Evolutionary conservation across 2,329 filamentous ascomycete species (phyloP).

Genomic region (Akanthomyces lecanii): DNA sequence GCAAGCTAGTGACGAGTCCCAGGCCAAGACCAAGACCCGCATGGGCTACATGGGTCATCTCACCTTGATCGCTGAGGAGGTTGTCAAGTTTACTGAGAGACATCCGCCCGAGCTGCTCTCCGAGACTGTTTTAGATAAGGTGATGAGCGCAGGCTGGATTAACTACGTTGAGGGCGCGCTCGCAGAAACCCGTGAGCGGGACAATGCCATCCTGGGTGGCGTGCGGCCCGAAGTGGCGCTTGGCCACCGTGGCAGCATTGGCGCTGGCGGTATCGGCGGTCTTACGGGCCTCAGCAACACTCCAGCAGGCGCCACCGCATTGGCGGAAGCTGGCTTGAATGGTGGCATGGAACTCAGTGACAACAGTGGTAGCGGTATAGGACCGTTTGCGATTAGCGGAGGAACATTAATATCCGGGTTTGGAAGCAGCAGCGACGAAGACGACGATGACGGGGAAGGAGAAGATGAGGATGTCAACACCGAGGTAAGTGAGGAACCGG

Average conservation of each 20-base stretch:
- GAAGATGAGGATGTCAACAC: conserved; percentile 70
- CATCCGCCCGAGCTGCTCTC: conserved; percentile 86
- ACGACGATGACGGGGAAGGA: conserved; percentile 90
- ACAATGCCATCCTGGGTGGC: conserved; percentile 96
- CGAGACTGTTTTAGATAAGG: conserved; percentile 76
- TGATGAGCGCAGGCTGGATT: conserved; percentile 87
- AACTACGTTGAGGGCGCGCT: conserved; percentile 91
- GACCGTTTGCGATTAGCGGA: conserved; percentile 67
- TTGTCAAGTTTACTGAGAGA: conserved; percentile 95
- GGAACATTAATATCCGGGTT: conserved; percentile 84
- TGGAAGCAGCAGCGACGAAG: conserved; percentile 90
- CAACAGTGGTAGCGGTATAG: conserved; percentile 61
- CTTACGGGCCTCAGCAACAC: conserved; percentile 42
- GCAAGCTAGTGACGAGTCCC: conserved; percentile 77
- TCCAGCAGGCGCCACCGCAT: conserved; percentile 56
- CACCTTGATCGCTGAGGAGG: conserved; percentile 94
- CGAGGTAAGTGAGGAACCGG: conserved; percentile 52
- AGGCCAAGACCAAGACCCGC: conserved; percentile 78
- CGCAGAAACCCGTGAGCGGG: conserved; percentile 87
- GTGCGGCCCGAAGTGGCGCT: conserved; percentile 88
- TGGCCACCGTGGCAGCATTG: conserved; percentile 66
- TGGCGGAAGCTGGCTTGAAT: conserved; percentile 77
- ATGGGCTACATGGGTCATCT: conserved; percentile 98
- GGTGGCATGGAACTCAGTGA: conserved; percentile 66
- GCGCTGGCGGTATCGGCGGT: conserved; percentile 41